Conservation (phyloP, 352 stramenopile species). For the Peronospora belbahrii region DNA sequence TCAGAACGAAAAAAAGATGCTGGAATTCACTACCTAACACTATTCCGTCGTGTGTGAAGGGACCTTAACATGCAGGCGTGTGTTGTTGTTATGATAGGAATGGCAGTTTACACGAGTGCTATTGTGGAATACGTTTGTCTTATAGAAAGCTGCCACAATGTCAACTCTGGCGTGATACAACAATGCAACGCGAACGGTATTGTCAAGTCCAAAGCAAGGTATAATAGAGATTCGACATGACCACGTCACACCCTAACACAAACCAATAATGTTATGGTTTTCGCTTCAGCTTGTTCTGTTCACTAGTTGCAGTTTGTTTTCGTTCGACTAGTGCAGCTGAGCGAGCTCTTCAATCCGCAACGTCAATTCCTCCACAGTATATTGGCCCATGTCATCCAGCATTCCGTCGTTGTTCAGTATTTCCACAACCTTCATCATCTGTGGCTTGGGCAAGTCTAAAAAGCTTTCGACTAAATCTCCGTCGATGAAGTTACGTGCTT, state of each 20-base stretch:
- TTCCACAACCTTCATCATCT: constrained; percentile 88
- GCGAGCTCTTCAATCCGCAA: constrained; percentile 66
- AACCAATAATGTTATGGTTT: not conserved
- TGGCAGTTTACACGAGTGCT: too few species aligned
- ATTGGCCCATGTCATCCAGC: constrained; percentile 48
- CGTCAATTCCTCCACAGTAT: constrained; percentile 65
- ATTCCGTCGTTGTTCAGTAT: constrained; percentile 87
- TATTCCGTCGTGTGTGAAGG: too few species aligned
- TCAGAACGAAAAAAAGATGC: too few species aligned
- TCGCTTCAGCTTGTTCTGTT: not conserved
- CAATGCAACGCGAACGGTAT: constrained; percentile 11
- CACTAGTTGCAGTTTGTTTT: constrained; percentile 1
- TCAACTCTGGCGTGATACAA: not conserved
- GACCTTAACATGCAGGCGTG: too few species aligned
- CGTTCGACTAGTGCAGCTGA: constrained; percentile 52
- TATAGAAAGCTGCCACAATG: too few species aligned
- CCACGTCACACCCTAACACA: not conserved
- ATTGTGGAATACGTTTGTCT: too few species aligned
- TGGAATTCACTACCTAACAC: too few species aligned
- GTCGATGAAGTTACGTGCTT: constrained; percentile 92
- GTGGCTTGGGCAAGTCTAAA: constrained; percentile 86
- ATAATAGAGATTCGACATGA: constrained; percentile 2
- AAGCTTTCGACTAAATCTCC: constrained; percentile 94
- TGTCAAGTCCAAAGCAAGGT: constrained; percentile 15
- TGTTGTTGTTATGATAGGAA: too few species aligned